Base-by-base conservation (phyloP, 768 basidiomycete species). In the Psilocybe sp. region DNA sequence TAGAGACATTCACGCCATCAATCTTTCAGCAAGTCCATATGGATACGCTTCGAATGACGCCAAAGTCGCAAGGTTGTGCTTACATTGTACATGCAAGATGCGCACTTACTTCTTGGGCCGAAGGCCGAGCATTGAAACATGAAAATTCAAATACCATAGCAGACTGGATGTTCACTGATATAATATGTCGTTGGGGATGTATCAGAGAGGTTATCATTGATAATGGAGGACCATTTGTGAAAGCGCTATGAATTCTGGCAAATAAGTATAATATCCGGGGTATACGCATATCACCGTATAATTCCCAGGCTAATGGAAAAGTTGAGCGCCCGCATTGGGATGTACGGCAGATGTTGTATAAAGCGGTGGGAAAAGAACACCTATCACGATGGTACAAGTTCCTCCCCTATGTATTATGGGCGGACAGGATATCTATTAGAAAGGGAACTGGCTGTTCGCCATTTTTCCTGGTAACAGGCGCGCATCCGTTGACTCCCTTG, bases 131-230 rank as follows among this genome's bases (percentile, higher is more conserved):
- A 0, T n/a, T 66, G 1, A 51, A 47, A 45, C 48, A 54, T 1
- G 61, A 67, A 28, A 62, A 42, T 14, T 61, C 51, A 0, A 46
- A 44, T 11, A 44, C 55, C 0, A 54, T 70, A 7, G 65, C 52
- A 0, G 40, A 47, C 3, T 70, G 60, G 59, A 32, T 67, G 0
- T 62, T 60, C 8, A 57, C 62, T 50, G 65, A 72, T 10, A 63
- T 72, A 3, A 53, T 70, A 0, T 68, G 64, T 43, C 32, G 64
- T 19, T 77, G 74, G 74, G 75, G 73, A 2, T 60, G 65, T n/a
- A n/a, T 74, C 0, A 14, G 11, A 0, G 60, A 70, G 19, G 69
- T 78, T n/a, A 64, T 77, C 0, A 74, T 69, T 0, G 76, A 79
- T 49, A 79, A 79, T 42, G 63, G 64, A 1, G 32, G 43, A 4